Percentiles rank a stretch among this genome's conserved stretches.
Evolutionary conservation across 2,329 filamentous ascomycete species (phyloP).

Genomic region (Eutypella sp.): DNA sequence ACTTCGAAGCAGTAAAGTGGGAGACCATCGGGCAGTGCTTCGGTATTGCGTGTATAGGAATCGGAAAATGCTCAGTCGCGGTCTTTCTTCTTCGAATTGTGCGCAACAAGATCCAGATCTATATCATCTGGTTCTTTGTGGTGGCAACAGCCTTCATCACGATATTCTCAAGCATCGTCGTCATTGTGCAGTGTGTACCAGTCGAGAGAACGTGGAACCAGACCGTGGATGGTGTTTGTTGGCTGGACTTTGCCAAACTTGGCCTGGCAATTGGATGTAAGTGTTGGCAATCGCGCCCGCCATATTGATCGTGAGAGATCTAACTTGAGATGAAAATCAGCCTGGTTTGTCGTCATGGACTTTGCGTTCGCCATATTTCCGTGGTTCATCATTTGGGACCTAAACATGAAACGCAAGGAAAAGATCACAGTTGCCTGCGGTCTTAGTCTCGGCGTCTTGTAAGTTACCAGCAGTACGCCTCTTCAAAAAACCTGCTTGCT

Average conservation of each 20-base stretch:
- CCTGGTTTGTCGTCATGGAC: constrained; percentile 25
- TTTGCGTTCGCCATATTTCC: constrained; percentile 37
- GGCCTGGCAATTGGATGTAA: constrained; percentile 5
- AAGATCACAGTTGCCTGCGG: constrained; percentile 38
- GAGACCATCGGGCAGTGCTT: constrained; percentile 7
- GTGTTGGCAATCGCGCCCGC: not conserved
- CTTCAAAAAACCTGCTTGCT: too few species aligned
- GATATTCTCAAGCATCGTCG: constrained; percentile 2
- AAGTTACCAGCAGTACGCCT: too few species aligned
- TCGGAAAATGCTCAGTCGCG: constrained; percentile 11
- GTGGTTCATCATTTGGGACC: constrained; percentile 39
- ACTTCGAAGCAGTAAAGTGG: constrained; percentile 7
- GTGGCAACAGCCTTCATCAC: not conserved
- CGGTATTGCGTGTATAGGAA: constrained; percentile 7
- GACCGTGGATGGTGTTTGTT: constrained; percentile 4
- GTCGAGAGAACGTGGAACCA: constrained; percentile 8
- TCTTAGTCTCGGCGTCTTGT: constrained; percentile 39
- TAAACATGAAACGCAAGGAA: constrained; percentile 40
- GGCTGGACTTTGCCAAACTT: constrained; percentile 8
- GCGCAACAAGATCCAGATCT: constrained; percentile 3
- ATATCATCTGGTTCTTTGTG: not conserved
- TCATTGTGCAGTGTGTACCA: constrained; percentile 8
- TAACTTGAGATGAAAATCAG: constrained; percentile 2
- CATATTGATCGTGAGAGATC: not conserved
- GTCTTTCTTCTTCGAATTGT: constrained; percentile 14